A percentile compares a stretch with the other conserved stretches of the same genome.
Evolutionary conservation across 176 grass and related monocot species (phyloP).

Genomic region (Echinochloa phyllopogon): DNA sequence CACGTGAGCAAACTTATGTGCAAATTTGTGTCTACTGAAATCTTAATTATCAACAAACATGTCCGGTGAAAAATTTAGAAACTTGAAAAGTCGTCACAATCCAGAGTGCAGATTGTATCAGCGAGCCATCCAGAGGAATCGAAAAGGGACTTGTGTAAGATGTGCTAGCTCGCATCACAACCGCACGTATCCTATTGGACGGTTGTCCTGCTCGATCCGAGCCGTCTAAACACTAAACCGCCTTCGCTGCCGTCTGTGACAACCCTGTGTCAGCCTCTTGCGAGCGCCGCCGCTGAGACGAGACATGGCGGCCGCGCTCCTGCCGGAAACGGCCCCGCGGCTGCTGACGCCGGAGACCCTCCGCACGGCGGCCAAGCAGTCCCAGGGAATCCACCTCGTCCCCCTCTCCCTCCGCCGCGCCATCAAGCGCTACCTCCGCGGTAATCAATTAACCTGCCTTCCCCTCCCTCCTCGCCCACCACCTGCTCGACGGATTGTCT

Average conservation of each 20-base stretch:
- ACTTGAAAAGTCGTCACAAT: no score
- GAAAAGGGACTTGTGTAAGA: neutral
- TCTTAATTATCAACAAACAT: no score
- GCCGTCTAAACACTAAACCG: neutral
- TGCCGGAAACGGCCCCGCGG: constrained; percentile 62
- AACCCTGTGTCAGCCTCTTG: neutral
- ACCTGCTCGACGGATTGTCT: constrained; percentile 47
- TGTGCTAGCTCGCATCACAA: neutral
- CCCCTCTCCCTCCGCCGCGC: constrained; percentile 80
- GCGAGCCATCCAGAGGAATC: no score
- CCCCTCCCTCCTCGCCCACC: constrained; percentile 20
- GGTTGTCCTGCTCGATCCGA: neutral
- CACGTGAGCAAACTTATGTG: no score
- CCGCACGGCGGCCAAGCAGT: constrained; percentile 81
- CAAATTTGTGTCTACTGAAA: no score
- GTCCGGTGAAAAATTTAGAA: no score
- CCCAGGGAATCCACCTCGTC: constrained; percentile 74
- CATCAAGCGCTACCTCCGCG: constrained; percentile 85
- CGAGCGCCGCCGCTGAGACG: constrained; percentile 22
- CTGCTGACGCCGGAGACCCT: constrained; percentile 80
- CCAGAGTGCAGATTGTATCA: no score
- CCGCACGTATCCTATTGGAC: neutral
- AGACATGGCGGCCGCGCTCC: constrained; percentile 64
- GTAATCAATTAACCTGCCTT: neutral
- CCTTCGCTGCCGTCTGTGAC: neutral